Evolutionary conservation across 371 early-diverging fungal species (phyloP).

Genomic region (Aphelidium insulamus): DNA sequence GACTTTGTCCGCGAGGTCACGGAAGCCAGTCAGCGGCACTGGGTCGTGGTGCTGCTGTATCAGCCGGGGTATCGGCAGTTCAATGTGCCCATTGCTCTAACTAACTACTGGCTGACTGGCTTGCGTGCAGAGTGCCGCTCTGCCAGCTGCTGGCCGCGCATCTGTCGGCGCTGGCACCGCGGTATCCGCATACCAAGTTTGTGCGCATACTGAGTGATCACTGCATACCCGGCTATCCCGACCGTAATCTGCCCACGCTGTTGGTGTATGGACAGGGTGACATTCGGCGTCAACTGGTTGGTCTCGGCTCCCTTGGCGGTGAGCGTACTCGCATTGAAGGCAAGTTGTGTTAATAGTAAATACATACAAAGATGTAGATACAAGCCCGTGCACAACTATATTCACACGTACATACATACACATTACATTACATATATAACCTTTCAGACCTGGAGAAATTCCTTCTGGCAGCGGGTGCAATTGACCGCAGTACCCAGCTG

Average conservation of each 20-base stretch:
- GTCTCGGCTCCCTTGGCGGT: slow-evolving; percentile 57
- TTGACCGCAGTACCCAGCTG: no score
- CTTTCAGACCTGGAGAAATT: no score
- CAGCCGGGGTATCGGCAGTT: slow-evolving; percentile 6
- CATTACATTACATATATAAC: no score
- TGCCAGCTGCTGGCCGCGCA: slow-evolving; percentile 60
- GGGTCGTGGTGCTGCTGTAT: slow-evolving; percentile 54
- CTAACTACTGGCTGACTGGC: background rate
- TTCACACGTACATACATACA: no score
- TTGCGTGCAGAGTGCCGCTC: slow-evolving; percentile 26
- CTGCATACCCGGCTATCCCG: slow-evolving; percentile 84
- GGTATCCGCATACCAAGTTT: slow-evolving; percentile 73
- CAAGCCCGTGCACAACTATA: no score
- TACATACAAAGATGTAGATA: no score
- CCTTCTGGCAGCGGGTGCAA: no score
- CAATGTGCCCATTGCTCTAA: background rate
- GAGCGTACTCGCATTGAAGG: slow-evolving; percentile 44
- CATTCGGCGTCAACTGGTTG: slow-evolving; percentile 53
- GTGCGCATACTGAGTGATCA: slow-evolving; percentile 69
- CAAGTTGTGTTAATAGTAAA: no score
- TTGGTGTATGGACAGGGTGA: slow-evolving; percentile 72
- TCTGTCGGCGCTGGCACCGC: slow-evolving; percentile 46
- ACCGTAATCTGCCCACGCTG: slow-evolving; percentile 72
- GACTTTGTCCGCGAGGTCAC: slow-evolving; percentile 76
- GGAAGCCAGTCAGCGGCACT: slow-evolving; percentile 53